Conservation (phyloP, 768 basidiomycete genomes). For the Panaeolus papilionaceus region DNA sequence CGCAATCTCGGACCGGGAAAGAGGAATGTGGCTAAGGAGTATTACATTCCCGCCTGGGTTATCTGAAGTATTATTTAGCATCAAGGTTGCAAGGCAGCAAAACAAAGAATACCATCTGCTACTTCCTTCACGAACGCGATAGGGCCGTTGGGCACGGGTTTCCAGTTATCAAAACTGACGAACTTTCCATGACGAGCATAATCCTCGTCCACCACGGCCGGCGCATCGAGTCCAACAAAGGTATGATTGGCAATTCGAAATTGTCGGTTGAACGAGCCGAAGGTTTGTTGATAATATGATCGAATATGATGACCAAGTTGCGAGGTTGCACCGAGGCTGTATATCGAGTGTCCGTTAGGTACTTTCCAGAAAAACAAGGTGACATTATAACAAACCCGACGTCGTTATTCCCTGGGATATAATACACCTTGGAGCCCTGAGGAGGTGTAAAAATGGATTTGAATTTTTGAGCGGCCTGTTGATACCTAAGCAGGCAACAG, state of each 20-base stretch:
- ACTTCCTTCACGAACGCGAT: conserved; percentile 64
- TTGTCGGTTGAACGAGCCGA: conserved; percentile 72
- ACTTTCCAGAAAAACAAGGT: neutral
- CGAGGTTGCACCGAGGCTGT: conserved; percentile 61
- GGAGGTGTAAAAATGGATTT: conserved; percentile 60
- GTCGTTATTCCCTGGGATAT: conserved; percentile 85
- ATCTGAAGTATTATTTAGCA: conserved; percentile 27
- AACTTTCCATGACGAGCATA: conserved; percentile 64
- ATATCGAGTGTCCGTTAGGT: neutral
- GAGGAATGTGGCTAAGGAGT: conserved; percentile 86
- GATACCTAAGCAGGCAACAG: conserved; percentile 53
- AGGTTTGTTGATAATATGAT: conserved; percentile 60
- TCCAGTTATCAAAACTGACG: conserved; percentile 61
- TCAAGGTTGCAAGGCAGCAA: conserved; percentile 16
- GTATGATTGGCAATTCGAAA: conserved; percentile 72
- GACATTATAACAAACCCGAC: conserved; percentile 54
- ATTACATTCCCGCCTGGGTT: conserved; percentile 56
- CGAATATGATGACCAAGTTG: conserved; percentile 60
- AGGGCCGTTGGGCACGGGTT: conserved; percentile 56
- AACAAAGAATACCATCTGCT: conserved; percentile 40
- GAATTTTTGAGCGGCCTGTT: conserved; percentile 64
- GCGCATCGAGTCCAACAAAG: conserved; percentile 75
- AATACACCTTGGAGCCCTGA: conserved; percentile 50
- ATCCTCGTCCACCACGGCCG: conserved; percentile 85
- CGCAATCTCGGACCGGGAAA: conserved; percentile 75